Conservation (phyloP, 345 rosid genomes). For the Gynandropsis gynandra region DNA sequence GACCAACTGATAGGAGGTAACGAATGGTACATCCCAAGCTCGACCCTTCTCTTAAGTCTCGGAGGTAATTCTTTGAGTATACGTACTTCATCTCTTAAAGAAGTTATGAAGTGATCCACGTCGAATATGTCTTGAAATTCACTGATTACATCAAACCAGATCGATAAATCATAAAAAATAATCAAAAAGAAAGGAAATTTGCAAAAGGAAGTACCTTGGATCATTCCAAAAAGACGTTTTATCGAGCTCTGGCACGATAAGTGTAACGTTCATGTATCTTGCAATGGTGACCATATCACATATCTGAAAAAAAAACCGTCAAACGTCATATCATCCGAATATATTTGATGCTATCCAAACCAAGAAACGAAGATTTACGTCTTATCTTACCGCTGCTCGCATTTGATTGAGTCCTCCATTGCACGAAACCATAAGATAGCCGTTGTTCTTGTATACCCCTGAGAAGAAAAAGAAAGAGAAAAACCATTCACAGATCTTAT, state of each 20-base stretch:
- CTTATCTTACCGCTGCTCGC: slow-evolving; percentile 86
- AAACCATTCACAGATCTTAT: slow-evolving; percentile 10
- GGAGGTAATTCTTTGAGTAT: slow-evolving; percentile 77
- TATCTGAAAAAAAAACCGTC: slow-evolving; percentile 42
- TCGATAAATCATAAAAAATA: background rate
- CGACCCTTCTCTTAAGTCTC: slow-evolving; percentile 65
- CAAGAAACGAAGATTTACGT: background rate
- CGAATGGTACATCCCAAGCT: slow-evolving; percentile 52
- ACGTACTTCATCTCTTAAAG: slow-evolving; percentile 90
- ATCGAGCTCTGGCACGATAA: slow-evolving; percentile 87
- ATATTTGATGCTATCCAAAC: background rate
- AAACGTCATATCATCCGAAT: slow-evolving; percentile 4
- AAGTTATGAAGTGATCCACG: slow-evolving; percentile 77
- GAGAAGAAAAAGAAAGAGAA: slow-evolving; percentile 16
- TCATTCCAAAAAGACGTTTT: slow-evolving; percentile 97
- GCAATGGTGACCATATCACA: slow-evolving; percentile 97
- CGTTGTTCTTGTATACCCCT: slow-evolving; percentile 84
- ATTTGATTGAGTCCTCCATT: slow-evolving; percentile 99
- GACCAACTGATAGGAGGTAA: slow-evolving; percentile 97
- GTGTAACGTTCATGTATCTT: slow-evolving; percentile 79
- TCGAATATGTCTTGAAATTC: slow-evolving; percentile 93
- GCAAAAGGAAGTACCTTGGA: slow-evolving; percentile 50
- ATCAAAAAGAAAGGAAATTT: slow-evolving; percentile 4
- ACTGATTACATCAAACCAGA: slow-evolving; percentile 36
- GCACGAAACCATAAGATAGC: slow-evolving; percentile 90